These are phyloP conservation scores for Tolypocladium nubicola DNA, from an alignment of 2,329 filamentous ascomycete genomes.

Conservation along the genomic window DNA sequence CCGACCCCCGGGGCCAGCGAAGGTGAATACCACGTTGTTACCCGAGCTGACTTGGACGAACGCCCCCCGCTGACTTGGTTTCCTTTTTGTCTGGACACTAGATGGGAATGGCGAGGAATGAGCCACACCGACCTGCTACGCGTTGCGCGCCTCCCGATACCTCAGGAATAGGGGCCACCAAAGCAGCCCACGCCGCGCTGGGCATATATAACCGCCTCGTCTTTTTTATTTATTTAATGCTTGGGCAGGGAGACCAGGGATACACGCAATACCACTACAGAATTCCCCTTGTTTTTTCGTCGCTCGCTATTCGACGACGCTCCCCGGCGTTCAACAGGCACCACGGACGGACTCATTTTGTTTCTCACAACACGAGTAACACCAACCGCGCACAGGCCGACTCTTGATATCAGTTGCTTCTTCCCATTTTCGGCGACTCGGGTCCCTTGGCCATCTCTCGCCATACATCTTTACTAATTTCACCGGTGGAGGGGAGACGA, in stretches of 20 bases:
- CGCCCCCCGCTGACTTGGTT: slow-evolving; percentile 17
- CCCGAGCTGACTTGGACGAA: slow-evolving; percentile 19
- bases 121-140: not conserved
- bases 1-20: slow-evolving; percentile 51
- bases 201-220: not conserved
- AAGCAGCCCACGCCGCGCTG: not conserved
- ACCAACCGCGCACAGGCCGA: not conserved
- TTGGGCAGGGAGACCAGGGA: slow-evolving; percentile 5
- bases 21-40: slow-evolving; percentile 43
- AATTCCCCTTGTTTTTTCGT: not conserved
- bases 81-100: slow-evolving; percentile 14
- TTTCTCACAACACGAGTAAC: not conserved
- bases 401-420: not conserved
- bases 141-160: not conserved
- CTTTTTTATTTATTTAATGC: slow-evolving; percentile 1
- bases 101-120: slow-evolving; percentile 27
- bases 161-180: not conserved
- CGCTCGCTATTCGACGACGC: slow-evolving; percentile 3
- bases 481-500: not conserved
- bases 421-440: not conserved
- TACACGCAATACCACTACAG: slow-evolving; percentile 1
- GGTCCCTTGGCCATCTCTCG: not conserved
- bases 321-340: slow-evolving; percentile 7
- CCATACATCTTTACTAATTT: not conserved
- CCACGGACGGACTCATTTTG: not conserved